Evolutionary conservation across 108 stramenopile genomes (phyloP).

Genomic region (Cyclotella baltica): DNA sequence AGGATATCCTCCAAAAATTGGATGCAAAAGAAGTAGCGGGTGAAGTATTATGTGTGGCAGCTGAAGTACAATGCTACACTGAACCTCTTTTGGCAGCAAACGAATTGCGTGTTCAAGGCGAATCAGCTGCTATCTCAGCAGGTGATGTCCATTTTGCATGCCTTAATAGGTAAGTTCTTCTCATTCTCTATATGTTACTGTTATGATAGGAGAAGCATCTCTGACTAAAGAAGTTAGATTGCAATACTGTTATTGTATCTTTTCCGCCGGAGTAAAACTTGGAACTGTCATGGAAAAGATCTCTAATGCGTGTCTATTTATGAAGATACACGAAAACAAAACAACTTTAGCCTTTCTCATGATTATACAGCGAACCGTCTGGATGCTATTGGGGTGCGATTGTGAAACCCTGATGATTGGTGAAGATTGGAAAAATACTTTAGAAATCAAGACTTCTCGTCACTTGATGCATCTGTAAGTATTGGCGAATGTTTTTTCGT

Average conservation of each 20-base stretch:
- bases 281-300: not conserved
- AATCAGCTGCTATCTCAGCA: not conserved
- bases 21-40: not conserved
- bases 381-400: not conserved
- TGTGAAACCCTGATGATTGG: not conserved
- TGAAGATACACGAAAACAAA: not conserved
- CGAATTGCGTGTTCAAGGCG: not conserved
- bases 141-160: conserved; percentile 11
- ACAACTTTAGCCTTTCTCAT: not conserved
- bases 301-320: not conserved
- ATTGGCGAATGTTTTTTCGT: not conserved
- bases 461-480: not conserved
- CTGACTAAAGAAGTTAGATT: not conserved
- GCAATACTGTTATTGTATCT: not conserved
- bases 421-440: not conserved
- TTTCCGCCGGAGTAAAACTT: not conserved
- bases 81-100: conserved; percentile 20
- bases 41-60: not conserved
- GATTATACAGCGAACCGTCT: not conserved
- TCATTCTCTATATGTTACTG: not conserved
- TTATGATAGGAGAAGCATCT: not conserved
- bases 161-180: not conserved
- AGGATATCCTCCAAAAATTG: conserved; percentile 1
- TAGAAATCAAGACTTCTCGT: not conserved
- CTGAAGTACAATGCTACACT: not conserved